Conservation (phyloP, 1,139 yeast species). For the Trichomonascaceae sp. region DNA sequence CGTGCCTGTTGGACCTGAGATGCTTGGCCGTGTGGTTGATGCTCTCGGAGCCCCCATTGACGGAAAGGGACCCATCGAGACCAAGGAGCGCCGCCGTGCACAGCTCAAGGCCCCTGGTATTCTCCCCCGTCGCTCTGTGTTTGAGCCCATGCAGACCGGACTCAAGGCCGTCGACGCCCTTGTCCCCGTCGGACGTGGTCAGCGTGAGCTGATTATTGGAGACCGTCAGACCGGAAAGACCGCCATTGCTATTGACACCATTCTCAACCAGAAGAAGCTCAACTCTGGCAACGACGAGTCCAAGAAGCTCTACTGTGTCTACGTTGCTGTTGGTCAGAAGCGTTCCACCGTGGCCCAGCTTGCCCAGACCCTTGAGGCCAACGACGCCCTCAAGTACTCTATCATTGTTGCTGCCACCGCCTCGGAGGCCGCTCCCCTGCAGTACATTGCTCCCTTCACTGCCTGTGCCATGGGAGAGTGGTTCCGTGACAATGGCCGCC, state of each 20-base stretch:
- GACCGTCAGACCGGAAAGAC: conserved; percentile 99
- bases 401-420: conserved; percentile 99
- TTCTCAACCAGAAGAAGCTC: conserved; percentile 98
- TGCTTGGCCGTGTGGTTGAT: conserved; percentile 98
- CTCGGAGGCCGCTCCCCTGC: conserved; percentile 99
- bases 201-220: conserved; percentile 99
- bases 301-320: conserved; percentile 98
- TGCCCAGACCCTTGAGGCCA: conserved; percentile 96
- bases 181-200: conserved; percentile 99
- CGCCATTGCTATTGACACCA: conserved; percentile 96
- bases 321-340: conserved; percentile 99
- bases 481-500: conserved; percentile 99
- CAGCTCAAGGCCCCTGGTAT: conserved; percentile 99
- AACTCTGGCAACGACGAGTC: conserved; percentile 87
- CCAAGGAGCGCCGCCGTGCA: conserved; percentile 81
- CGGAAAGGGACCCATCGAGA: conserved; percentile 97
- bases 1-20: conserved; percentile 97
- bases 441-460: conserved; percentile 99
- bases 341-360: conserved; percentile 99
- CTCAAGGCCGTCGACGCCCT: conserved; percentile 97
- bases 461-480: conserved; percentile 99
- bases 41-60: conserved; percentile 99
- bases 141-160: conserved; percentile 99
- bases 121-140: conserved; percentile 96
- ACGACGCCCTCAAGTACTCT: conserved; percentile 96